Conservation (phyloP, 257 asterid species). For the Haberlea rhodopensis region DNA sequence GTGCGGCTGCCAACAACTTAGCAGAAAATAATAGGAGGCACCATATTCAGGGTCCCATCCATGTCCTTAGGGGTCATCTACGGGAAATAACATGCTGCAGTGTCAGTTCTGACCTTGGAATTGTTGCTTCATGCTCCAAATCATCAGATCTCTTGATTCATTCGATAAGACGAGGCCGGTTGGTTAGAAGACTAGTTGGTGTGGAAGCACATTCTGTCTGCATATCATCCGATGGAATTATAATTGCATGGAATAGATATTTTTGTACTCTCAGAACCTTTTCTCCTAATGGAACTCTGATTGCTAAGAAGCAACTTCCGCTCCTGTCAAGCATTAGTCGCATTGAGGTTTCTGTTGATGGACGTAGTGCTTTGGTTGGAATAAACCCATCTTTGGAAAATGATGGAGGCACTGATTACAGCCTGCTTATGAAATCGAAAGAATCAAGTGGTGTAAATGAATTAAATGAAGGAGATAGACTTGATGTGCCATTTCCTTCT, state of each 20-base stretch:
- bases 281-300: slow-evolving; percentile 71
- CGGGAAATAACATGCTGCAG: slow-evolving; percentile 77
- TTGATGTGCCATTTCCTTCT: slow-evolving; percentile 67
- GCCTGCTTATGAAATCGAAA: slow-evolving; percentile 24
- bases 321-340: slow-evolving; percentile 59
- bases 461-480: slow-evolving; percentile 40
- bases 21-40: slow-evolving; percentile 48
- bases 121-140: slow-evolving; percentile 80
- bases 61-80: slow-evolving; percentile 90
- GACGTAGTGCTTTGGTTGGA: slow-evolving; percentile 74
- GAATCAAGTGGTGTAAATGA: slow-evolving; percentile 34
- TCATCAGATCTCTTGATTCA: slow-evolving; percentile 83
- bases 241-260: slow-evolving; percentile 70
- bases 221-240: slow-evolving; percentile 79
- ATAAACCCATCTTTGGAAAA: slow-evolving; percentile 60
- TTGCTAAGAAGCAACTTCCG: slow-evolving; percentile 66
- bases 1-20: slow-evolving; percentile 38
- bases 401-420: slow-evolving; percentile 41
- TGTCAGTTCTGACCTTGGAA: slow-evolving; percentile 90
- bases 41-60: slow-evolving; percentile 88
- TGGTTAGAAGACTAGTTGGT: slow-evolving; percentile 71
- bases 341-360: slow-evolving; percentile 87
- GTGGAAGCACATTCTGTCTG: slow-evolving; percentile 78
- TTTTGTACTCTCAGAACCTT: slow-evolving; percentile 55
- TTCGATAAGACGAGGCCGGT: slow-evolving; percentile 79